Evolutionary conservation across 2,329 filamentous ascomycete genomes (phyloP), one percentile per base, ranked within the genome.

Genomic region (Trichoderma endophyticum): DNA sequence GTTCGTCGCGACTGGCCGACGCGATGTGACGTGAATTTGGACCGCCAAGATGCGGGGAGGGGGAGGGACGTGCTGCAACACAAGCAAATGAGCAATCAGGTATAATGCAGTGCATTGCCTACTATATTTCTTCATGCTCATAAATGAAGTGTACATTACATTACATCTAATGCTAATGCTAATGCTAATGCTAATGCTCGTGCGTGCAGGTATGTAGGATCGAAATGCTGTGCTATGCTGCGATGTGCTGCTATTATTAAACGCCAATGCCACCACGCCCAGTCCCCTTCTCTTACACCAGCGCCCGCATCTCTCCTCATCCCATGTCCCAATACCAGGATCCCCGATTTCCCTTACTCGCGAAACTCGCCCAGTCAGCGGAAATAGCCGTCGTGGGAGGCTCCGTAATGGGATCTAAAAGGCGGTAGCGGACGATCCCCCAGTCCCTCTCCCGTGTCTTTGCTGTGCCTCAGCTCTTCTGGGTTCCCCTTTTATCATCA

Each of bases 371-470:
- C 15, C 21, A 60, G 65, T 18, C n/a, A 60, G 65, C 54, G 34
- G 36, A 43, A 68, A 68, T 60, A 60, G 56, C 65, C 65, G 65
- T 48, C 57, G 15, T 60, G 28, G 18, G 57, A 60, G 57, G 57
- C 57, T 34, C 57, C 57, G 57, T 32, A 21, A 60, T 30, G 26
- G 51, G 54, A 61, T 61, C 57, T 62, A 54, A 69, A 69, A 48
- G 66, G 66, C 66, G 66, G 66, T 69, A 69, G 66, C 66, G 66
- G 66, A 69, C 66, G 66, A 69, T 69, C 66, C 66, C 57, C 66
- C 57, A 61, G 66, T 21, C 54, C 11, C 48, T 21, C 9, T 3
- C 39, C 9, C 54, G 26, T 32, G 15, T 43, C 15, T 8, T 34
- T 32, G 18, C 32, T 3, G 2, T 24, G 18, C 21, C 48, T 62